Conservation (phyloP, 2,329 filamentous ascomycete species). For the Ambrosiella xylebori region DNA sequence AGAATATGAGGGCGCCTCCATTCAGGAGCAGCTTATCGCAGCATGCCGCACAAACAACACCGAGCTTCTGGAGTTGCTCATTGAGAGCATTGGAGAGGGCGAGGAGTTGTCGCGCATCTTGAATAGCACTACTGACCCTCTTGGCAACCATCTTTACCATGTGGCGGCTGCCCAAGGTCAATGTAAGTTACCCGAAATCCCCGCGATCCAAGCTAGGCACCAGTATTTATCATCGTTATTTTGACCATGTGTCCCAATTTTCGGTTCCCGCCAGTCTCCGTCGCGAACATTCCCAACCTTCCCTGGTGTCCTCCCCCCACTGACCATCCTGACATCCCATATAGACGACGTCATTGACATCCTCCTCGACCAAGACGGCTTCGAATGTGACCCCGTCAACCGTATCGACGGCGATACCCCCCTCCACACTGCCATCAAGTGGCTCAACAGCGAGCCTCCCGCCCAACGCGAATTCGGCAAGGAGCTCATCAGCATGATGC, state of each 20-base stretch:
- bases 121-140: slow-evolving; percentile 68
- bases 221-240: background rate
- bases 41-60: slow-evolving; percentile 87
- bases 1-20: slow-evolving; percentile 54
- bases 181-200: slow-evolving; percentile 38
- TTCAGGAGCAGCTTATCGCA: slow-evolving; percentile 74
- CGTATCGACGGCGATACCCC: slow-evolving; percentile 59
- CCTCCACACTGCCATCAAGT: slow-evolving; percentile 62
- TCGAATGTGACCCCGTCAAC: slow-evolving; percentile 69
- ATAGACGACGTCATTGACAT: slow-evolving; percentile 64
- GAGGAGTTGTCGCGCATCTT: slow-evolving; percentile 58
- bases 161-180: slow-evolving; percentile 73
- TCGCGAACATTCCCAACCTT: background rate
- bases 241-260: too few species aligned
- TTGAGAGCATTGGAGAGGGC: slow-evolving; percentile 42
- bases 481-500: slow-evolving; percentile 58
- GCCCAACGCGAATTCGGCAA: slow-evolving; percentile 47
- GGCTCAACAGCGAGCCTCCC: slow-evolving; percentile 50
- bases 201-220: background rate
- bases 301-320: background rate
- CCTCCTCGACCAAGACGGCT: slow-evolving; percentile 65
- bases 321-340: slow-evolving; percentile 3
- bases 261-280: too few species aligned
- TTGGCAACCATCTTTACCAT: slow-evolving; percentile 82
- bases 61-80: slow-evolving; percentile 61